Evolutionary conservation across 306 rosid genomes (phyloP).

Genomic region (Sphenostylis stenocarpa): DNA sequence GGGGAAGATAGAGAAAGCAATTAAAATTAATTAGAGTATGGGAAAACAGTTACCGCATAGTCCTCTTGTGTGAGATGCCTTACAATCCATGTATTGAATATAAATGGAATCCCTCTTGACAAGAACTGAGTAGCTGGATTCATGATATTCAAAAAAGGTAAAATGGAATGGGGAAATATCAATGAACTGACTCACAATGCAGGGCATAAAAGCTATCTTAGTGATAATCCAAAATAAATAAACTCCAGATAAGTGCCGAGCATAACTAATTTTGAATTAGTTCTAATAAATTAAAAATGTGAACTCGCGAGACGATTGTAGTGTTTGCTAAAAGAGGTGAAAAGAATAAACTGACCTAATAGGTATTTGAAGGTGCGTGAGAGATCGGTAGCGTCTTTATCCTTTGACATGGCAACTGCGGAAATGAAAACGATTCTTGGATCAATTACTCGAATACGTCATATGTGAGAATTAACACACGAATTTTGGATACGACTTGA

Average conservation of each 20-base stretch:
- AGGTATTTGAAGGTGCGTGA: constrained; percentile 89
- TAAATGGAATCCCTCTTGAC: constrained; percentile 92
- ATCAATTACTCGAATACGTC: not conserved
- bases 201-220: not conserved
- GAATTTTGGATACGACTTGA: not conserved
- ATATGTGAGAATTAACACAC: not conserved
- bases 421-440: constrained; percentile 8
- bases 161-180: not conserved
- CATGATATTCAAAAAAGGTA: not conserved
- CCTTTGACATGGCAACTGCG: constrained; percentile 45
- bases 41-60: constrained; percentile 65
- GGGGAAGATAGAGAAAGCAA: not conserved
- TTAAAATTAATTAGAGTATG: not conserved
- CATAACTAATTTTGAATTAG: not conserved
- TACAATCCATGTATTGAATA: constrained; percentile 90
- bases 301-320: not conserved
- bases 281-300: not conserved
- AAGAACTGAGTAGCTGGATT: constrained; percentile 84
- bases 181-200: not conserved
- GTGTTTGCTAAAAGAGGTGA: not conserved
- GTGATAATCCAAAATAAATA: not conserved
- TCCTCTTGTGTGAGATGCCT: constrained; percentile 86
- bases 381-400: constrained; percentile 50
- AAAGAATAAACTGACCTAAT: constrained; percentile 53
- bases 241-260: not conserved